Evolutionary conservation across 164 flowering plant genomes (phyloP).

Genomic region (Macadamia tetraphylla): DNA sequence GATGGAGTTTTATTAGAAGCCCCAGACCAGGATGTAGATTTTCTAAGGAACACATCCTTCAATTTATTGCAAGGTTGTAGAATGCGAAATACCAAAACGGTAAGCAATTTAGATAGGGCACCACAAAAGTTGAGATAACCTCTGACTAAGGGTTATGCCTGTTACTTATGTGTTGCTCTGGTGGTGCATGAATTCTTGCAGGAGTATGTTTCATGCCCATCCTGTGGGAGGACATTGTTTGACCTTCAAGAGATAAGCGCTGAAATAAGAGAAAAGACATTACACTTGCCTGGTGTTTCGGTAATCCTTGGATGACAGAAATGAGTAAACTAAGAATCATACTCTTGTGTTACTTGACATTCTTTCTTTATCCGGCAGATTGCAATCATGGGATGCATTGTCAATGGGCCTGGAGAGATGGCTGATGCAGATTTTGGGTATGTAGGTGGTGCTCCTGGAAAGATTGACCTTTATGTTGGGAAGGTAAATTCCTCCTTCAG

Average conservation of each 20-base stretch:
- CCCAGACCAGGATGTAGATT: slow-evolving; percentile 81
- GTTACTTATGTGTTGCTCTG: slow-evolving; percentile 1
- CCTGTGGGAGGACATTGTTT: slow-evolving; percentile 93
- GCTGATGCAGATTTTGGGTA: slow-evolving; percentile 99
- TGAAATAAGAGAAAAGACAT: slow-evolving; percentile 87
- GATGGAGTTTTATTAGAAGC: slow-evolving; percentile 89
- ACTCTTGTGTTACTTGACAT: slow-evolving; percentile 1
- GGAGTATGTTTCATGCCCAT: slow-evolving; percentile 99
- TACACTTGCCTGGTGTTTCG: slow-evolving; percentile 96
- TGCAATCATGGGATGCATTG: slow-evolving; percentile 99
- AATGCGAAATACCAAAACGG: slow-evolving; percentile 98
- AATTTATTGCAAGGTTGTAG: slow-evolving; percentile 98
- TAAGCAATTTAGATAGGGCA: slow-evolving; percentile 15
- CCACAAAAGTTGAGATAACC: background rate
- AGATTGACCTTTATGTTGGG: slow-evolving; percentile 96
- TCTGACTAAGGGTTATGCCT: background rate
- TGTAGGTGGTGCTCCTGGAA: slow-evolving; percentile 98
- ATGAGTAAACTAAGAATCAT: too few relatives aligned
- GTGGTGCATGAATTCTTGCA: slow-evolving; percentile 25
- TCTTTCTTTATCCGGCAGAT: slow-evolving; percentile 41
- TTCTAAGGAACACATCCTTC: slow-evolving; percentile 85
- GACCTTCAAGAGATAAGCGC: slow-evolving; percentile 98
- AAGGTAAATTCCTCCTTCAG: slow-evolving; percentile 44
- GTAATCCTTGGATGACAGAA: slow-evolving; percentile 30
- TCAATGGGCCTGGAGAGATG: slow-evolving; percentile 99